Percentiles rank a stretch among this genome's conserved stretches.
phyloP scores from a whole-genome alignment of 495 filamentous ascomycete genomes.

The Aspergillus haitiensis region DNA sequence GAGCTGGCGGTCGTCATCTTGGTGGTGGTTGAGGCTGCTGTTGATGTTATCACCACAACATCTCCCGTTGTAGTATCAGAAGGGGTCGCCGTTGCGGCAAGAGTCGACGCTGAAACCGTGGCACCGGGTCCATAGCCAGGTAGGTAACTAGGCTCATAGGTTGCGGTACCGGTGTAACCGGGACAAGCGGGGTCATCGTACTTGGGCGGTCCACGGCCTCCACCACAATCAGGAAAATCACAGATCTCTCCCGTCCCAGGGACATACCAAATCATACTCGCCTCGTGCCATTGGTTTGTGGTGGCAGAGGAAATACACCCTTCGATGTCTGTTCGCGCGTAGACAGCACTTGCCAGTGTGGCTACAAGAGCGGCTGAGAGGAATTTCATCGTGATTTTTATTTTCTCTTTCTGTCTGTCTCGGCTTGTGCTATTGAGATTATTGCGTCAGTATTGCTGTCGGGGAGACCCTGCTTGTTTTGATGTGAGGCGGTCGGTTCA shows the following conservation, averaged over 20 bases:
- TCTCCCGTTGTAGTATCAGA: too few species aligned
- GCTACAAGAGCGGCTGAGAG: constrained; percentile 23
- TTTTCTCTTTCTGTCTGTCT: background rate
- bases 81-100: constrained; percentile 18
- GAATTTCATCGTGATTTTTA: constrained; percentile 29
- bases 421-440: background rate
- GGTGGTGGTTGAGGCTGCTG: background rate
- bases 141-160: constrained; percentile 51
- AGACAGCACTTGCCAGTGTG: constrained; percentile 23
- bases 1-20: background rate
- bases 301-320: constrained; percentile 34
- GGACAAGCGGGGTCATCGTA: constrained; percentile 60
- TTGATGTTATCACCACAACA: background rate
- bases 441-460: background rate
- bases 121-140: constrained; percentile 38
- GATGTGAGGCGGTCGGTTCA: too few species aligned
- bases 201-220: constrained; percentile 61
- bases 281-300: constrained; percentile 36
- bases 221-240: constrained; percentile 62
- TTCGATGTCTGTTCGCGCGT: constrained; percentile 32
- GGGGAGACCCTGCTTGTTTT: background rate
- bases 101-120: constrained; percentile 14
- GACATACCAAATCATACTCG: constrained; percentile 53
- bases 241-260: constrained; percentile 61
- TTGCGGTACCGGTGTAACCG: constrained; percentile 56